Conservation (phyloP, 805 yeast species). For the Yarrowia keelungensis region DNA sequence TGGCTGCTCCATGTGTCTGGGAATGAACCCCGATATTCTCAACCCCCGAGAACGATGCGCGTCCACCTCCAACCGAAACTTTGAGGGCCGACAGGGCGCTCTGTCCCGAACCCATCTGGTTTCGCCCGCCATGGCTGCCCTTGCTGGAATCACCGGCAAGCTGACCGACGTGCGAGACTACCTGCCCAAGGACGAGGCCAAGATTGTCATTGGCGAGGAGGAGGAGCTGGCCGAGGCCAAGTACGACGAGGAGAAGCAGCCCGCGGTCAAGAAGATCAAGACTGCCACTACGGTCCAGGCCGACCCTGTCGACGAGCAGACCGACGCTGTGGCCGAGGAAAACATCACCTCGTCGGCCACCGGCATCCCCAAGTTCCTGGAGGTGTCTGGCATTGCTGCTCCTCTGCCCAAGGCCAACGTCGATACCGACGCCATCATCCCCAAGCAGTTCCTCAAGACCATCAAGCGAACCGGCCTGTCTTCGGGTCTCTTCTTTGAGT, state of each 20-base stretch:
- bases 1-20: conserved; percentile 99
- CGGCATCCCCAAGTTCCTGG: conserved; percentile 77
- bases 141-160: conserved; percentile 92
- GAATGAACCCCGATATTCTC: conserved; percentile 98
- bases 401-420: conserved; percentile 94
- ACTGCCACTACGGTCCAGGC: conserved; percentile 23
- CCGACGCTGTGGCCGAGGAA: conserved; percentile 47
- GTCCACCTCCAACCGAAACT: conserved; percentile 97
- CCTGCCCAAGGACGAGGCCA: conserved; percentile 57
- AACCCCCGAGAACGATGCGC: conserved; percentile 97
- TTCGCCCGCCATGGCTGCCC: conserved; percentile 99
- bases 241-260: conserved; percentile 70
- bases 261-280: conserved; percentile 43
- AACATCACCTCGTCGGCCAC: conserved; percentile 50
- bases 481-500: conserved; percentile 88
- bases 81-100: conserved; percentile 99
- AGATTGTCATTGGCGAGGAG: conserved; percentile 50
- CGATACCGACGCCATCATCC: conserved; percentile 97
- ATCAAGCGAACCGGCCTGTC: conserved; percentile 95
- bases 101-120: conserved; percentile 92
- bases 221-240: conserved; percentile 45
- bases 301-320: conserved; percentile 51
- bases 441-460: conserved; percentile 97
- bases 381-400: conserved; percentile 86
- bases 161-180: conserved; percentile 89